These are phyloP conservation scores for Saussurea involucrata DNA, from an alignment of 129 eudicot species.

Conservation along the genomic window DNA sequence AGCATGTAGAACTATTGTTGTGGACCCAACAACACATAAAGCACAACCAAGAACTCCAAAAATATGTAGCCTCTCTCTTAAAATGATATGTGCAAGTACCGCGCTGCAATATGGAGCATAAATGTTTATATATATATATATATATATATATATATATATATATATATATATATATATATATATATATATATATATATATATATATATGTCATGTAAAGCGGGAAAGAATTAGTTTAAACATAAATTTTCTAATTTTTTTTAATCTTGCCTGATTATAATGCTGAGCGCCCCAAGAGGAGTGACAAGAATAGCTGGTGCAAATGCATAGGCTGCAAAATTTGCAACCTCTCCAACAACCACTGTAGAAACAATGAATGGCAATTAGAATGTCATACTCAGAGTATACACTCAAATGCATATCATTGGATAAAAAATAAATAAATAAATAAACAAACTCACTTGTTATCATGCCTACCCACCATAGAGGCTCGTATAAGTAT, in stretches of 20 bases:
- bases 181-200: too few relatives aligned
- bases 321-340: conserved; percentile 94
- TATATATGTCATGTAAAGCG: not conserved
- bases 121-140: conserved; percentile 22
- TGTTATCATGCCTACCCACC: conserved; percentile 94
- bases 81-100: conserved; percentile 85
- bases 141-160: too few relatives aligned
- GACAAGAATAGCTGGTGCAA: conserved; percentile 92
- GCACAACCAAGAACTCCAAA: conserved; percentile 94
- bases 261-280: conserved; percentile 86
- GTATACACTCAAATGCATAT: not conserved
- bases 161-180: too few relatives aligned
- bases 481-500: conserved; percentile 77
- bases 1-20: conserved; percentile 83
- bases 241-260: not conserved
- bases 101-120: conserved; percentile 50
- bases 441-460: conserved; percentile 56
- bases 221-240: not conserved
- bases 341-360: conserved; percentile 96
- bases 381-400: conserved; percentile 3
- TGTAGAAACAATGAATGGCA: conserved; percentile 35
- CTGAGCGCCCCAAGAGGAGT: conserved; percentile 98
- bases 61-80: conserved; percentile 74
- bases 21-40: conserved; percentile 92
- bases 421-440: not conserved